phyloP scores from a whole-genome alignment of 768 basidiomycete species.

The Boletus rubropictus region DNA sequence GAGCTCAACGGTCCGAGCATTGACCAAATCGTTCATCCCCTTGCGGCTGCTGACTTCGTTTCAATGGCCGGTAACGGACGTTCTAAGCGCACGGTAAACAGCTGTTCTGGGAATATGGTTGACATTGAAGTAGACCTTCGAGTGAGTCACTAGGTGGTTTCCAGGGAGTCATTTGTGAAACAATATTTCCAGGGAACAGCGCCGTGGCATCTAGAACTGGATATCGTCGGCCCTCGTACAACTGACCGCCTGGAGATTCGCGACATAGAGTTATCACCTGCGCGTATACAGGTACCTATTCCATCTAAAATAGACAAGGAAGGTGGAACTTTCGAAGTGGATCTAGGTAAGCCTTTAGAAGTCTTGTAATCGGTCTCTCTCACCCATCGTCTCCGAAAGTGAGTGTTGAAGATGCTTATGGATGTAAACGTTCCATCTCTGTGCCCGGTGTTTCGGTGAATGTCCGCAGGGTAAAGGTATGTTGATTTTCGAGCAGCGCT shows the following conservation, averaged over 20 bases:
- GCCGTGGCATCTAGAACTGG: conserved; percentile 84
- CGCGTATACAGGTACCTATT: conserved; percentile 59
- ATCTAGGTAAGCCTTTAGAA: conserved; percentile 48
- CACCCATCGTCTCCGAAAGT: conserved; percentile 37
- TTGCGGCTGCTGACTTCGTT: conserved; percentile 75
- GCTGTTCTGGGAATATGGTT: conserved; percentile 73
- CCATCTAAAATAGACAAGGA: conserved; percentile 58
- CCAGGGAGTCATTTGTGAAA: background rate
- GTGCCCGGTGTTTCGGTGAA: conserved; percentile 79
- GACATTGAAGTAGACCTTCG: conserved; percentile 76
- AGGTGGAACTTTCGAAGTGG: conserved; percentile 76
- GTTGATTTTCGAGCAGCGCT: conserved; percentile 4
- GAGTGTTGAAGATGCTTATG: conserved; percentile 82
- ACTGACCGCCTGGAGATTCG: conserved; percentile 54
- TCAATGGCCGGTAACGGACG: conserved; percentile 34
- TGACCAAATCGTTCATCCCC: conserved; percentile 84
- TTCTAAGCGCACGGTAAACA: conserved; percentile 56
- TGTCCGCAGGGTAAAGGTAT: conserved; percentile 74
- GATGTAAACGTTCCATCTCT: conserved; percentile 72
- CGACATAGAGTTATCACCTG: conserved; percentile 50
- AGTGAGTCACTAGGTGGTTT: conserved; percentile 37
- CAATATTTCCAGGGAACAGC: conserved; percentile 60
- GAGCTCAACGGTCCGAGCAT: conserved; percentile 72
- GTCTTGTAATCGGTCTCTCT: background rate
- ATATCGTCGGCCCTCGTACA: conserved; percentile 67